Conservation (phyloP, 2,329 filamentous ascomycete species). For the Bipolaris zeicola region DNA sequence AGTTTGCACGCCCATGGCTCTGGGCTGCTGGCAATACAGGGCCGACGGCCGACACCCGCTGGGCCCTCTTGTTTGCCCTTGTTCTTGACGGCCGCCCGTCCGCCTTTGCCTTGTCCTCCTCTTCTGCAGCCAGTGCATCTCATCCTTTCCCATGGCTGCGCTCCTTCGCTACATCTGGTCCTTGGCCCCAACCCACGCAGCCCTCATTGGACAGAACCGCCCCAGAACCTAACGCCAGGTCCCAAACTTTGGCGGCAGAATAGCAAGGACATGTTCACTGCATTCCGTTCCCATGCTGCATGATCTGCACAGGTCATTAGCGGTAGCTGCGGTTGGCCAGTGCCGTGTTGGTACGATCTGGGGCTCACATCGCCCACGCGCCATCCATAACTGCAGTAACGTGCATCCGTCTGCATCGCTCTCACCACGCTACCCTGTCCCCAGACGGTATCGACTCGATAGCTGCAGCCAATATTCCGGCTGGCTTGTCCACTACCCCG, state of each 20-base stretch:
- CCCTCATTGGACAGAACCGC: slow-evolving; percentile 40
- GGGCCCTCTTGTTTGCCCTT: slow-evolving; percentile 12
- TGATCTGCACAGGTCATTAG: slow-evolving; percentile 44
- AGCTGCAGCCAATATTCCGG: slow-evolving; percentile 38
- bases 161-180: slow-evolving; percentile 38
- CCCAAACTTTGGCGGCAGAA: slow-evolving; percentile 41
- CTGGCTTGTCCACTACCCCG: slow-evolving; percentile 33
- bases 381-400: slow-evolving; percentile 33
- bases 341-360: slow-evolving; percentile 30
- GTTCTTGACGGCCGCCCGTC: slow-evolving; percentile 12
- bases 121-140: slow-evolving; percentile 20
- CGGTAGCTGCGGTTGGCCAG: slow-evolving; percentile 39
- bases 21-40: slow-evolving; percentile 19
- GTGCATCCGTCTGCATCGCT: slow-evolving; percentile 33
- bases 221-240: slow-evolving; percentile 42
- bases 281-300: slow-evolving; percentile 43
- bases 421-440: slow-evolving; percentile 38
- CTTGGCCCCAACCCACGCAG: slow-evolving; percentile 43
- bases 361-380: slow-evolving; percentile 30
- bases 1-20: background rate
- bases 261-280: slow-evolving; percentile 40
- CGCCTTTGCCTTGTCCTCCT: slow-evolving; percentile 61
- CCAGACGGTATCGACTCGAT: slow-evolving; percentile 31
- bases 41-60: slow-evolving; percentile 20
- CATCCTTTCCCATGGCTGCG: slow-evolving; percentile 34